Percentiles rank a stretch among this genome's conserved stretches.
Conservation (phyloP, 768 basidiomycete genomes). For the Cystobasidium tubakii region DNA sequence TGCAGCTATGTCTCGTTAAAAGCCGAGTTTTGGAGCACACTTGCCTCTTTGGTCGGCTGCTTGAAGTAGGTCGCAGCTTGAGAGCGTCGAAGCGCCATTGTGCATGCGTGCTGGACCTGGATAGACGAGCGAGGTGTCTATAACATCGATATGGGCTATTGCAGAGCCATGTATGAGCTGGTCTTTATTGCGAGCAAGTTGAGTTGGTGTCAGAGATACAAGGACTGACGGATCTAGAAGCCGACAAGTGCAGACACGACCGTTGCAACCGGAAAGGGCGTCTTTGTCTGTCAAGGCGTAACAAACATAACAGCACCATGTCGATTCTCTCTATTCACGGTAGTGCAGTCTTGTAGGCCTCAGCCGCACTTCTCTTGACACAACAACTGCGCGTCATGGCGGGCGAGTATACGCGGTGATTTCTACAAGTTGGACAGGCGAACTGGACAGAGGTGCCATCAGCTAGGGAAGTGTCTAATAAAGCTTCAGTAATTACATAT, state of each 20-base stretch:
- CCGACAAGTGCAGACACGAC: no score
- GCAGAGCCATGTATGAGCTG: background rate
- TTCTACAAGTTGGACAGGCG: no score
- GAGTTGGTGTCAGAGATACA: background rate
- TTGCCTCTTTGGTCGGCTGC: slow-evolving; percentile 32
- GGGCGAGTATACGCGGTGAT: background rate
- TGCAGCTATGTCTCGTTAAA: no score
- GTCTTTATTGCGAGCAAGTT: background rate
- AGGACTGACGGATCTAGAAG: background rate
- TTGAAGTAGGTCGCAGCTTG: slow-evolving; percentile 35
- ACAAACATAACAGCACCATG: no score
- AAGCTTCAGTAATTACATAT: no score
- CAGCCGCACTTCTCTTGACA: no score
- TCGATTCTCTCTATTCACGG: no score
- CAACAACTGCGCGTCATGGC: background rate
- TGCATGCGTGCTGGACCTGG: background rate
- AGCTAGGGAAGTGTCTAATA: no score
- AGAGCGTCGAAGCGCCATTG: slow-evolving; percentile 28
- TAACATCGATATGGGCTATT: background rate
- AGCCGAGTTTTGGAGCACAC: slow-evolving; percentile 1
- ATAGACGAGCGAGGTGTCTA: background rate
- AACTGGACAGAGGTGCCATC: no score
- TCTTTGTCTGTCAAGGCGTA: no score
- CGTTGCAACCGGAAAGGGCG: no score
- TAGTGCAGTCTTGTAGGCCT: no score